Percentiles rank a stretch among this genome's conserved stretches.
Conservation (phyloP, 352 stramenopile genomes). For the Phytophthora foliorum region DNA sequence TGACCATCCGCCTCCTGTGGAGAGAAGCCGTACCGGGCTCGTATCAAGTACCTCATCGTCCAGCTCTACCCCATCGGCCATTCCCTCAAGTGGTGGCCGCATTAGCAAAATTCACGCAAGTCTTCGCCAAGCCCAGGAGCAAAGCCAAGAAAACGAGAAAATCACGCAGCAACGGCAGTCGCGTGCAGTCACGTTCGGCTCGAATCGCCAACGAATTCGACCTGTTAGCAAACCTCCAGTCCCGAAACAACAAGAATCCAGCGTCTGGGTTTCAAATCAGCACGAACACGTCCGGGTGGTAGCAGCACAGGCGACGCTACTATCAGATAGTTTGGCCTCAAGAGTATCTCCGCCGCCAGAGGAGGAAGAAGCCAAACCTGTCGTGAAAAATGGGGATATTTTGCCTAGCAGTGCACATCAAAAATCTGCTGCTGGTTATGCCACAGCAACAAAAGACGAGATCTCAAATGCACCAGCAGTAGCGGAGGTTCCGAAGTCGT, state of each 20-base stretch:
- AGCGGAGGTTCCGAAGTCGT: not conserved
- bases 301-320: constrained; percentile 23
- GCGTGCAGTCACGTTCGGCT: constrained; percentile 50
- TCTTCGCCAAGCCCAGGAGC: constrained; percentile 39
- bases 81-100: constrained; percentile 18
- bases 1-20: not conserved
- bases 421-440: not conserved
- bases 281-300: constrained; percentile 47
- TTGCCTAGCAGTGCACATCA: not conserved
- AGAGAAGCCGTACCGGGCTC: constrained; percentile 11
- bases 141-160: constrained; percentile 23
- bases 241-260: constrained; percentile 43
- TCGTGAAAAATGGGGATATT: not conserved
- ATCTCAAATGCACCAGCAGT: not conserved
- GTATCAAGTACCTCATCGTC: not conserved
- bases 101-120: constrained; percentile 62
- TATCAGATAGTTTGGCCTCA: constrained; percentile 34
- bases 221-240: constrained; percentile 65
- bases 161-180: constrained; percentile 5
- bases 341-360: constrained; percentile 20
- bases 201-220: constrained; percentile 59
- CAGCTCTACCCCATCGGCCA: constrained; percentile 8
- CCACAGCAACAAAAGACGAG: not conserved
- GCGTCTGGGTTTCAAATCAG: constrained; percentile 19
- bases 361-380: constrained; percentile 7